Evolutionary conservation across 495 filamentous ascomycete genomes (phyloP), one percentile per base, ranked within the genome.

Genomic region (Aspergillus biplanus): DNA sequence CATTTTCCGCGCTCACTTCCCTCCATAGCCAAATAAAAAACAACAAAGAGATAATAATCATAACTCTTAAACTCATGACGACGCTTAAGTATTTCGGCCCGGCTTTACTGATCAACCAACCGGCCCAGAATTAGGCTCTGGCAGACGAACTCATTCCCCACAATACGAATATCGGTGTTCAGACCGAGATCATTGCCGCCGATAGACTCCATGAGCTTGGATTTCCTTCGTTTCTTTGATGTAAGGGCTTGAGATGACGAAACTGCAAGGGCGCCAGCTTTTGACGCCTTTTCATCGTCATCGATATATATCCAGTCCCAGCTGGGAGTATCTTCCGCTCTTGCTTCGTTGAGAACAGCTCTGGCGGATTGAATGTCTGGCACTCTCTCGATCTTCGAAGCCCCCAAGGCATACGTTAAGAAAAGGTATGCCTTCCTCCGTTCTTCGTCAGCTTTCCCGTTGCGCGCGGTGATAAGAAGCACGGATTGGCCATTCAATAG

Each of bases 61-160:
- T 44, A 7, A 44, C 3, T 44, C 39, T 13, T 4, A 44, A 3
- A 44, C 4, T 44, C 5, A 12, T 12, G 1, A 7, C 11, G 39
- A 15, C n/a, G 39, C 11, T 44, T 15, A 0, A 15, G n/a, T 44
- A 44, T 44, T 11, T 44, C 5, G 27, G n/a, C n/a, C 8, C 6
- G 47, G 15, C 2, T 15, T 52, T 73, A 83, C 47, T 87, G 84
- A 56, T 92, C 89, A 66, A 91, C 82, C 64, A 97, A 67, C 59
- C 85, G 85, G 6, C 93, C 95, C 57, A 97, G 69, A 64, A 99
- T 97, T 63, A 98, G 76, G 72, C 93, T 97, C 79, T 99, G 96
- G 60, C 96, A 88, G 34, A 98, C 85, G 70, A 92, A 86, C 71
- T 98, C 93, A 76, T 96, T 91, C 35, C 88, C 89, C 49, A 97